Evolutionary conservation across 345 rosid species (phyloP).

Genomic region (Balakata baccata): DNA sequence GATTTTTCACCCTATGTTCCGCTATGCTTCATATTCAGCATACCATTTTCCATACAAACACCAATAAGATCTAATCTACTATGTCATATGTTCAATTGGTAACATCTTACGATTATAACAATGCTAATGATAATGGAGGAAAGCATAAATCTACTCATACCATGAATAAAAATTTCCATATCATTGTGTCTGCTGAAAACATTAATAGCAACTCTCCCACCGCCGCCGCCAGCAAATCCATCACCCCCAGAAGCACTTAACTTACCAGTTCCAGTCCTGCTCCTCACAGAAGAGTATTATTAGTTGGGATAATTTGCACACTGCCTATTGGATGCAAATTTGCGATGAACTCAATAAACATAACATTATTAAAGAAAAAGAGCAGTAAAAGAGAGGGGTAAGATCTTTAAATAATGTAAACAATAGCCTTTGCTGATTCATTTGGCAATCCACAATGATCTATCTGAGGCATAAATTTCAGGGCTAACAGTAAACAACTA

Average conservation of each 20-base stretch:
- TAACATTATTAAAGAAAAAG: neutral
- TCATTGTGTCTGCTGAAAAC: conserved; percentile 71
- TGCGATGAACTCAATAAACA: neutral
- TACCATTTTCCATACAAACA: neutral
- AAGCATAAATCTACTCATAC: conserved; percentile 30
- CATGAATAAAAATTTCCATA: conserved; percentile 45
- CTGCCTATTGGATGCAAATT: neutral
- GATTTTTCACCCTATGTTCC: neutral
- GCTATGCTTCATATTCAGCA: neutral
- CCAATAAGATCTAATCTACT: neutral
- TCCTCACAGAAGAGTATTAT: conserved; percentile 21
- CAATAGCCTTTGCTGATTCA: neutral
- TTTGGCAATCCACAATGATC: neutral
- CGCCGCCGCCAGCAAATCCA: conserved; percentile 81
- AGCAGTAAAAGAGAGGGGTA: neutral
- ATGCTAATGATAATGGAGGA: neutral
- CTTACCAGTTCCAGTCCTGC: conserved; percentile 56
- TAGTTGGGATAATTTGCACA: neutral
- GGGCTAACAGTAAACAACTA: neutral
- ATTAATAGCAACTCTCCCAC: conserved; percentile 61
- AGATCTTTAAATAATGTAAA: neutral
- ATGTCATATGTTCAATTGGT: neutral
- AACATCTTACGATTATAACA: neutral
- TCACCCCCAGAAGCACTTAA: conserved; percentile 63
- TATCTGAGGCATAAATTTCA: neutral